phyloP scores from a whole-genome alignment of 129 eudicot genomes.

The Chrysanthemum seticuspe region DNA sequence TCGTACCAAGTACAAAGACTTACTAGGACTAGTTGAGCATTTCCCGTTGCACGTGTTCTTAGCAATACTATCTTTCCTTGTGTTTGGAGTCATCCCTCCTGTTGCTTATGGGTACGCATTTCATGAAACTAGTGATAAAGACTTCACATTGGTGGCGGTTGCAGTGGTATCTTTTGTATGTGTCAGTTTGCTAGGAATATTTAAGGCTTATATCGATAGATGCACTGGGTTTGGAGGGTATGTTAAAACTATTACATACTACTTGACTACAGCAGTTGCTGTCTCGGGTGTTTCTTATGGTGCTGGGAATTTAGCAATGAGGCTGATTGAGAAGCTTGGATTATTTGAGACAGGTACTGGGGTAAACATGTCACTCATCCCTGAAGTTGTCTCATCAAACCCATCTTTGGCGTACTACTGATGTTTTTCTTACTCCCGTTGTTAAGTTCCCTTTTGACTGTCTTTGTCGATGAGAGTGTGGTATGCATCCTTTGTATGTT shows the following conservation, averaged over 20 bases:
- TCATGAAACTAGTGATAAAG: conserved; percentile 37
- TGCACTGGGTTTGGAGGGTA: conserved; percentile 26
- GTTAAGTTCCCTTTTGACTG: background rate
- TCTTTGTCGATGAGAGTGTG: background rate
- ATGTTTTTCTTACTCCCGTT: conserved; percentile 5
- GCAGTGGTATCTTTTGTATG: conserved; percentile 54
- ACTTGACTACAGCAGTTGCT: conserved; percentile 30
- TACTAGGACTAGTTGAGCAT: conserved; percentile 33
- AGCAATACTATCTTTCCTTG: too few species aligned
- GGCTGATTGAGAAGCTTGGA: conserved; percentile 42
- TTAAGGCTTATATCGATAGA: conserved; percentile 39
- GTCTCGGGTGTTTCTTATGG: conserved; percentile 59
- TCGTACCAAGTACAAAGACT: conserved; percentile 46
- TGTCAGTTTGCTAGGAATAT: conserved; percentile 44
- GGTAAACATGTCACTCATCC: background rate
- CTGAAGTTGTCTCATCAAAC: conserved; percentile 10
- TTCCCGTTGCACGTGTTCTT: conserved; percentile 19
- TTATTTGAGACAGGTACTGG: conserved; percentile 36
- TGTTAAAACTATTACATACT: conserved; percentile 42
- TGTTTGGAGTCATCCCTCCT: conserved; percentile 58
- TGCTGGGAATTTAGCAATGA: conserved; percentile 41
- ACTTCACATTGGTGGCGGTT: conserved; percentile 46
- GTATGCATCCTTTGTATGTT: background rate
- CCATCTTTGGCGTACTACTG: conserved; percentile 34
- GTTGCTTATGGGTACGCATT: conserved; percentile 61